Percentiles rank a stretch among this genome's conserved stretches.
Conservation (phyloP, 495 filamentous ascomycete genomes). For the Hypoxylon rickii region DNA sequence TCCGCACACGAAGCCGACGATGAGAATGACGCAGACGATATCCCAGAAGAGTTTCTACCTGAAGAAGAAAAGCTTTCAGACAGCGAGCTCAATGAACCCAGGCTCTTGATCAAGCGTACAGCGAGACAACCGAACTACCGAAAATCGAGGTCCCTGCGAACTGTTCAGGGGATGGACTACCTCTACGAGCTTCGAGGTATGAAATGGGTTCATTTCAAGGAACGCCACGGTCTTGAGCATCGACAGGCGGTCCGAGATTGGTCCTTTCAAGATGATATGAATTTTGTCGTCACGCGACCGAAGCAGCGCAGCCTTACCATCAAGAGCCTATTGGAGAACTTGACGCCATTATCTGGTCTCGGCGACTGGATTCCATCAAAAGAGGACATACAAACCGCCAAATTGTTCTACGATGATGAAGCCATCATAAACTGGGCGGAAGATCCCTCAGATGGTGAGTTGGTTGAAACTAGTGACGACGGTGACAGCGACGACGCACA, state of each 20-base stretch:
- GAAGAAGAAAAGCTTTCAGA: not conserved
- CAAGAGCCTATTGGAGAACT: constrained; percentile 32
- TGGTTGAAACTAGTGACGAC: not conserved
- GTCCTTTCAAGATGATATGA: constrained; percentile 43
- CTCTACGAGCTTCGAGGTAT: constrained; percentile 46
- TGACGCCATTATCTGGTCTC: constrained; percentile 22
- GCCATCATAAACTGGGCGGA: not conserved
- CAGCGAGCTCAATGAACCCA: constrained; percentile 1
- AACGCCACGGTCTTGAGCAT: constrained; percentile 13
- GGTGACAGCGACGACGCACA: too few species aligned
- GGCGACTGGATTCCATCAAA: constrained; percentile 26
- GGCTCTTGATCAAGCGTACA: constrained; percentile 34
- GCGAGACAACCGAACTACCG: constrained; percentile 41
- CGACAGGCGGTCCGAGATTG: constrained; percentile 33
- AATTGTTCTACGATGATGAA: constrained; percentile 30
- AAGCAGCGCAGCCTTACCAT: constrained; percentile 13
- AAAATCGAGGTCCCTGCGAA: constrained; percentile 37
- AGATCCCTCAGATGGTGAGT: constrained; percentile 5
- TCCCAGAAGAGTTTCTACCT: too few species aligned
- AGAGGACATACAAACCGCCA: constrained; percentile 29
- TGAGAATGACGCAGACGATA: not conserved
- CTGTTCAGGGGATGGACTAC: constrained; percentile 46
- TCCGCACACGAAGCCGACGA: not conserved
- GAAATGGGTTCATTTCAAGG: constrained; percentile 41
- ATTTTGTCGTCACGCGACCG: constrained; percentile 16